phyloP scores from a whole-genome alignment of 2,329 filamentous ascomycete genomes.

The Ustulina deusta region DNA sequence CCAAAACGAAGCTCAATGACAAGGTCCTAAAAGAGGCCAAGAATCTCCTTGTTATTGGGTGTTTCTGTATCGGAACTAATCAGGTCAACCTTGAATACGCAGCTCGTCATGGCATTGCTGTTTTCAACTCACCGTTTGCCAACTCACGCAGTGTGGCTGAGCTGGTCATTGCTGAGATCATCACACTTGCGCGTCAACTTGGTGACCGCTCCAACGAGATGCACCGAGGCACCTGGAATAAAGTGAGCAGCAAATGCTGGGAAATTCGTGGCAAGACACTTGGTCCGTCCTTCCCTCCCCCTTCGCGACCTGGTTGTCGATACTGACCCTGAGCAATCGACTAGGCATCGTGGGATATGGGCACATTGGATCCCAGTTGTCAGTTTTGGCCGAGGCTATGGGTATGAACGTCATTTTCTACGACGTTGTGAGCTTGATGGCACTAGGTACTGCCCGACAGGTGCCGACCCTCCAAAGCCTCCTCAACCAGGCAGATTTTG shows the following conservation, averaged over 20 bases:
- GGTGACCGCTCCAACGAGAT: slow-evolving; percentile 94
- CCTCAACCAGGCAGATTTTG: slow-evolving; percentile 85
- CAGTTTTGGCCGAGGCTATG: slow-evolving; percentile 95
- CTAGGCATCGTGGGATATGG: slow-evolving; percentile 95
- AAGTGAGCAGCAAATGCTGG: slow-evolving; percentile 97
- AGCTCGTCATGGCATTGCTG: slow-evolving; percentile 87
- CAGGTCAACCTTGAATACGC: slow-evolving; percentile 90
- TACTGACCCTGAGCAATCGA: slow-evolving; percentile 26
- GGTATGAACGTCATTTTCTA: slow-evolving; percentile 99
- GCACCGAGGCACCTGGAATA: slow-evolving; percentile 96
- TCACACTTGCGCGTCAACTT: slow-evolving; percentile 89
- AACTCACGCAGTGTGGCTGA: slow-evolving; percentile 98
- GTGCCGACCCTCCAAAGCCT: slow-evolving; percentile 82
- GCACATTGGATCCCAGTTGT: slow-evolving; percentile 96
- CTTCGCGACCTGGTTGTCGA: neutral
- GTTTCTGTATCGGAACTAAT: slow-evolving; percentile 99
- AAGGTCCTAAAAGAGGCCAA: slow-evolving; percentile 88
- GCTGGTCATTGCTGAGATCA: slow-evolving; percentile 94
- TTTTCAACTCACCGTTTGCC: slow-evolving; percentile 99
- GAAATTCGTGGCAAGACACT: slow-evolving; percentile 98
- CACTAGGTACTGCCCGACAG: slow-evolving; percentile 87
- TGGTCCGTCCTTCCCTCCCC: slow-evolving; percentile 61
- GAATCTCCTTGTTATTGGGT: slow-evolving; percentile 94
- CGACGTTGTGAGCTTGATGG: slow-evolving; percentile 94
- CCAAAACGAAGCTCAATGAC: slow-evolving; percentile 93